These are phyloP conservation scores for Cicer cuneatum DNA, from an alignment of 306 rosid genomes.

Conservation along the genomic window DNA sequence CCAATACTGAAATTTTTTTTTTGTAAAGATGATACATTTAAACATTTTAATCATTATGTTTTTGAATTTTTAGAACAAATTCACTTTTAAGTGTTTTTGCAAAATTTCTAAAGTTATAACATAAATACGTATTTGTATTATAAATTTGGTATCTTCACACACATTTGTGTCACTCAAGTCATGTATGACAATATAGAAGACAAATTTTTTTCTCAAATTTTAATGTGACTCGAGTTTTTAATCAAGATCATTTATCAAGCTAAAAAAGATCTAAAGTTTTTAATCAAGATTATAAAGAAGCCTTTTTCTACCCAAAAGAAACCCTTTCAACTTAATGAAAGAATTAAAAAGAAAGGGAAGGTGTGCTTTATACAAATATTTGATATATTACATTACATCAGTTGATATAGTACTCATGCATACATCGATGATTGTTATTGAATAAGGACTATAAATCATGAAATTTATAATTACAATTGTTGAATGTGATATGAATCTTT, in stretches of 20 bases:
- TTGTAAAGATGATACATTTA: slow-evolving; percentile 18
- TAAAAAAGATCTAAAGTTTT: neutral
- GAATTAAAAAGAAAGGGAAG: neutral
- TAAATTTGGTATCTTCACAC: too few relatives aligned
- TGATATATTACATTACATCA: neutral
- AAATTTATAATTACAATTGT: neutral
- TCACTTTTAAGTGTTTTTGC: slow-evolving; percentile 5
- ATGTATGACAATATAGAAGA: too few relatives aligned
- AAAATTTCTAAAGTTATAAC: neutral
- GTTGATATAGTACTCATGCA: neutral
- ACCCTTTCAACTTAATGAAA: neutral
- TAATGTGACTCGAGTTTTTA: neutral
- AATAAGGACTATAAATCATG: neutral
- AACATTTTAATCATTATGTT: slow-evolving; percentile 38
- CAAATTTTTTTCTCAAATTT: neutral
- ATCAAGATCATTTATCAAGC: neutral
- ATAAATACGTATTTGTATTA: neutral
- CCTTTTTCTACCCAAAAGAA: neutral
- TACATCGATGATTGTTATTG: neutral
- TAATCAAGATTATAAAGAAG: neutral
- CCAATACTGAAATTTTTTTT: slow-evolving; percentile 26
- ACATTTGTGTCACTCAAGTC: too few relatives aligned
- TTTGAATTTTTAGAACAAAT: neutral
- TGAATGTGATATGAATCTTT: slow-evolving; percentile 18
- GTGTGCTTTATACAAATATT: neutral